Evolutionary conservation across 345 rosid species (phyloP).

Genomic region (Cardamine chenopodiifolia): DNA sequence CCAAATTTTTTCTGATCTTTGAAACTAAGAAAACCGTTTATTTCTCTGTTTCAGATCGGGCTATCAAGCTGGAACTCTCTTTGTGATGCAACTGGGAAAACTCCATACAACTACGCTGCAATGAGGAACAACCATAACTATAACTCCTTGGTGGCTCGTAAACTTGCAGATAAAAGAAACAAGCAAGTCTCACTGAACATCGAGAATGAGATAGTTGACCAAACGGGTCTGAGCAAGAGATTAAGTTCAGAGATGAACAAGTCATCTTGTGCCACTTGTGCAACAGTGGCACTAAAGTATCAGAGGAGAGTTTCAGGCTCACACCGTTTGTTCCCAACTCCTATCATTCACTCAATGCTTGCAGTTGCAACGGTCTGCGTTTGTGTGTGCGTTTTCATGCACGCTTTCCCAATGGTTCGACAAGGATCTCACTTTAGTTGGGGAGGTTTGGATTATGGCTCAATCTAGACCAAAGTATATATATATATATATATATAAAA

Average conservation of each 20-base stretch:
- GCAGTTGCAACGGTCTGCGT: slow-evolving; percentile 90
- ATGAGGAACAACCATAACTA: slow-evolving; percentile 68
- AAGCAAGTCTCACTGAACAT: slow-evolving; percentile 70
- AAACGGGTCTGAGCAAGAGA: slow-evolving; percentile 31
- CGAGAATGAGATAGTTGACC: slow-evolving; percentile 47
- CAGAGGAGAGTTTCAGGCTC: slow-evolving; percentile 51
- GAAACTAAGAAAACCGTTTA: background rate
- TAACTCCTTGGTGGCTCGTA: slow-evolving; percentile 65
- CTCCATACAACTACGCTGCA: slow-evolving; percentile 65
- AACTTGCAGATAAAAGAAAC: slow-evolving; percentile 67
- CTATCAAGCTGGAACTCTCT: slow-evolving; percentile 70
- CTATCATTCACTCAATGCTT: slow-evolving; percentile 80
- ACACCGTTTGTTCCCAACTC: slow-evolving; percentile 70
- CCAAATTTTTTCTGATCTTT: background rate
- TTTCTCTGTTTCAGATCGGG: slow-evolving; percentile 56
- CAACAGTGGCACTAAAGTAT: slow-evolving; percentile 54
- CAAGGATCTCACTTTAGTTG: slow-evolving; percentile 70
- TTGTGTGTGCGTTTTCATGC: slow-evolving; percentile 83
- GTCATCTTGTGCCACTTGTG: slow-evolving; percentile 65
- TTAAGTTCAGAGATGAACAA: slow-evolving; percentile 27
- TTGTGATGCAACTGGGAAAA: slow-evolving; percentile 58
- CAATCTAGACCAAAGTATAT: slow-evolving; percentile 47
- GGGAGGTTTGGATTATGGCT: slow-evolving; percentile 75
- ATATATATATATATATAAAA: background rate
- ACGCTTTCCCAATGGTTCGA: slow-evolving; percentile 66